These are phyloP conservation scores for Alternaria novae-zelandiae DNA, from an alignment of 2,329 filamentous ascomycete species.

Conservation along the genomic window DNA sequence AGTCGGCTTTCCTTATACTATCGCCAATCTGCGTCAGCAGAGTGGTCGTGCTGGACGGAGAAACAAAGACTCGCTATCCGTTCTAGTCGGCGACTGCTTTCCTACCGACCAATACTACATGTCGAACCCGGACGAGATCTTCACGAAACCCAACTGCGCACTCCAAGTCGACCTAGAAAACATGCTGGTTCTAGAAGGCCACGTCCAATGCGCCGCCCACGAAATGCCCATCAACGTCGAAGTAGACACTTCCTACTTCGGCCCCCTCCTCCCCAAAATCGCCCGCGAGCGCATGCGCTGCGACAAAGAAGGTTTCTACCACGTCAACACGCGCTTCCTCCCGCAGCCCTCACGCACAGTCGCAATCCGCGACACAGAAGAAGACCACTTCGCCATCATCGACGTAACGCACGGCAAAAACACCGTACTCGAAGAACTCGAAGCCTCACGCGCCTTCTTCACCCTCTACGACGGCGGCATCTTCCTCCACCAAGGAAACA, in stretches of 20 bases:
- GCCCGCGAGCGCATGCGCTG: conserved; percentile 75
- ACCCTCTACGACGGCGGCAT: conserved; percentile 97
- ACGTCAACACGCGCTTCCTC: conserved; percentile 86
- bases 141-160: conserved; percentile 87
- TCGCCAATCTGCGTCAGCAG: conserved; percentile 92
- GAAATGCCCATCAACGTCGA: conserved; percentile 89
- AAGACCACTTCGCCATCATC: conserved; percentile 92
- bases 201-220: conserved; percentile 92
- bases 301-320: conserved; percentile 82
- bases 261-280: conserved; percentile 72
- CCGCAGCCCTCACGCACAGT: conserved; percentile 84
- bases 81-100: conserved; percentile 87
- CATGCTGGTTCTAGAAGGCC: conserved; percentile 88
- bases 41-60: conserved; percentile 89
- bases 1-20: conserved; percentile 93
- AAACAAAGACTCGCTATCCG: conserved; percentile 90
- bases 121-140: conserved; percentile 92
- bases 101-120: conserved; percentile 96
- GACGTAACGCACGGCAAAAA: conserved; percentile 85
- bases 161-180: conserved; percentile 92
- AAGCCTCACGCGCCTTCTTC: conserved; percentile 92
- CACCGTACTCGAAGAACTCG: conserved; percentile 90
- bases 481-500: conserved; percentile 93
- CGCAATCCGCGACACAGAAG: conserved; percentile 85
- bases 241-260: conserved; percentile 81